Conservation (phyloP, 83 land plant species). For the Diphasiastrum complanatum region DNA sequence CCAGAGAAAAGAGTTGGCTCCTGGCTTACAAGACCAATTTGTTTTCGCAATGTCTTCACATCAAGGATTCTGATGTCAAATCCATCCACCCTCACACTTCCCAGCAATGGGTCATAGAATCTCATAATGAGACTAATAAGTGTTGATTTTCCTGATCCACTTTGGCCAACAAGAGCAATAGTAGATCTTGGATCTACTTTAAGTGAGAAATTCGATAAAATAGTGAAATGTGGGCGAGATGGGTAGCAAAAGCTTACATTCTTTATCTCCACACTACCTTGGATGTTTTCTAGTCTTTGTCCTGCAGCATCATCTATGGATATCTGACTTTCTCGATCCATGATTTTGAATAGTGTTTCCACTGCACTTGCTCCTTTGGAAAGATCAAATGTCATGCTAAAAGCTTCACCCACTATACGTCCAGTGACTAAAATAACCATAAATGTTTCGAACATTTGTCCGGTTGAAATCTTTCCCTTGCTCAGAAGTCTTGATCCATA, state of each 20-base stretch:
- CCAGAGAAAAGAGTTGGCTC: slow-evolving; percentile 27
- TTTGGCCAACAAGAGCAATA: slow-evolving; percentile 24
- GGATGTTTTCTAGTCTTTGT: slow-evolving; percentile 6
- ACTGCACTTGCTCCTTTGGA: slow-evolving; percentile 9
- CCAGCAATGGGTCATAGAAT: slow-evolving; percentile 25
- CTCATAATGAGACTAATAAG: slow-evolving; percentile 23
- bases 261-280: slow-evolving; percentile 12
- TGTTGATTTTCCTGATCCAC: slow-evolving; percentile 34
- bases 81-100: slow-evolving; percentile 21
- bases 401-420: slow-evolving; percentile 20
- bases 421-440: slow-evolving; percentile 20
- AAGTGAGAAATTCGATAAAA: slow-evolving; percentile 14
- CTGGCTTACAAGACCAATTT: slow-evolving; percentile 27
- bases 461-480: slow-evolving; percentile 4
- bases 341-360: slow-evolving; percentile 10
- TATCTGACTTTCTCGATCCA: slow-evolving; percentile 6
- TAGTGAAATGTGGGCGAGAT: slow-evolving; percentile 15
- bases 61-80: slow-evolving; percentile 13
- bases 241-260: slow-evolving; percentile 28
- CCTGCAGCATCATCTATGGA: slow-evolving; percentile 21
- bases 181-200: slow-evolving; percentile 13
- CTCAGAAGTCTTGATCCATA: slow-evolving; percentile 16
- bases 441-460: slow-evolving; percentile 16
- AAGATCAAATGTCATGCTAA: slow-evolving; percentile 18
- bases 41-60: slow-evolving; percentile 16